Evolutionary conservation across 805 yeast genomes (phyloP).

Genomic region (Candida ponderosae): DNA sequence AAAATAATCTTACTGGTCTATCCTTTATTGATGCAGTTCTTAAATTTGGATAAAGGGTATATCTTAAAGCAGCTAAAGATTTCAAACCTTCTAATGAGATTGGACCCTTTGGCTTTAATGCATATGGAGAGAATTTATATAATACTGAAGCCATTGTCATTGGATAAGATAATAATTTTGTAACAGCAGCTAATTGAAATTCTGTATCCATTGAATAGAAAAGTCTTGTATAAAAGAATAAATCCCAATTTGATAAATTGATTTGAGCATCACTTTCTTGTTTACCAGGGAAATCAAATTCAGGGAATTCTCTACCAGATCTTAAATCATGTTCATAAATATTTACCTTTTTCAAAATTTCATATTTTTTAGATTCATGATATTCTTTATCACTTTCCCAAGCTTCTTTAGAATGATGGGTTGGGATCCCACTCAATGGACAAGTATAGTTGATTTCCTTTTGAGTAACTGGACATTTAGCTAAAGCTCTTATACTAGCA

Average conservation of each 20-base stretch:
- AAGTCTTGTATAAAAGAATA: constrained; percentile 85
- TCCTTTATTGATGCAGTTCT: constrained; percentile 60
- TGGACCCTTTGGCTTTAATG: constrained; percentile 77
- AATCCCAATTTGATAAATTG: constrained; percentile 84
- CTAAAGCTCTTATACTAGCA: constrained; percentile 79
- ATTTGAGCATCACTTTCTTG: constrained; percentile 71
- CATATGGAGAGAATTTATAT: constrained; percentile 82
- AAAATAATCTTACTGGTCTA: constrained; percentile 82
- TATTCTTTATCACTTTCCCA: constrained; percentile 78
- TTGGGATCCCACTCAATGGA: constrained; percentile 93
- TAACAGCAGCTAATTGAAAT: constrained; percentile 89
- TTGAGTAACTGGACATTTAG: constrained; percentile 85
- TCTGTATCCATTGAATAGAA: constrained; percentile 96
- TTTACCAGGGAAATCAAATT: constrained; percentile 83
- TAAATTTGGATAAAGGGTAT: constrained; percentile 70
- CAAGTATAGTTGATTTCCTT: constrained; percentile 78
- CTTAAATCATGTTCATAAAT: constrained; percentile 91
- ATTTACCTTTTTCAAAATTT: constrained; percentile 77
- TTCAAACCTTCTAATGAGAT: constrained; percentile 87
- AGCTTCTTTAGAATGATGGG: constrained; percentile 85
- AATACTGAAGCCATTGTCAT: constrained; percentile 77
- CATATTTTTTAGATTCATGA: constrained; percentile 59
- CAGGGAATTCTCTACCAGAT: constrained; percentile 91
- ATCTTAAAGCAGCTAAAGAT: constrained; percentile 86
- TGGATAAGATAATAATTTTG: constrained; percentile 92